Base-by-base conservation (phyloP, 768 basidiomycete genomes). In the Pleurotus djamor region DNA sequence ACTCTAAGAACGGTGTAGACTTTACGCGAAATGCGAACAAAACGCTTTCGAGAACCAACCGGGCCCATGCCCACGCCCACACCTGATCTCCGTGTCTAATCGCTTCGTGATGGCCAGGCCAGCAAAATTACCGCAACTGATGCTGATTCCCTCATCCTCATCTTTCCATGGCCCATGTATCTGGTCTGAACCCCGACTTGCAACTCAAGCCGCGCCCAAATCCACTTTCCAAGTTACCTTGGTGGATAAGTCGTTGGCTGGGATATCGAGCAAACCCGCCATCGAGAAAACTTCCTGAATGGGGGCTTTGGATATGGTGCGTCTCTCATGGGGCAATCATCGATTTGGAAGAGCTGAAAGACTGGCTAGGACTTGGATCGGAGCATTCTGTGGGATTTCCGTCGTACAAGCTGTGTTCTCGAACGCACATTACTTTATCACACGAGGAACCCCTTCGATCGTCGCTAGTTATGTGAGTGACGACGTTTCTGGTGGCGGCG, bases 321-420 rank as follows among this genome's bases (percentile, higher is more conserved):
- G 45, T 17, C 4, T 14, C 17, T 16, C 45, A 43, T n/a, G n/a
- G 4, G 16, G 45, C 13, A 12, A 47, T 47, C 45, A 14, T 16
- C 9, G 10, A 7, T 17, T 2, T 17, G 10, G 10, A 41, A 41
- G 38, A 41, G 38, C 38, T 41, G 9, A 41, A n/a, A 2, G 41
- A 43, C 41, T 48, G 13, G 7, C 2, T 17, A 47, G 82, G 82
- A 79, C 83, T 0, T 84, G 82, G 64, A 63, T 84, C 12, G 82
- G 77, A 28, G 75, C 83, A 1, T 83, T 83, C 64, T 72, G 73
- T 54, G 81, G 80, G 2, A 74, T 84, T 51, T 73, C 81, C 0
- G 59, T 79, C 43, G 72, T 85, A 49, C 82, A 84, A 58, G 81
- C 76, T 4, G 67, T 80, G 9, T 84, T 84, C 61, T 73, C 72